Conservation (phyloP, 345 rosid species). For the Lagerstroemia speciosa region DNA sequence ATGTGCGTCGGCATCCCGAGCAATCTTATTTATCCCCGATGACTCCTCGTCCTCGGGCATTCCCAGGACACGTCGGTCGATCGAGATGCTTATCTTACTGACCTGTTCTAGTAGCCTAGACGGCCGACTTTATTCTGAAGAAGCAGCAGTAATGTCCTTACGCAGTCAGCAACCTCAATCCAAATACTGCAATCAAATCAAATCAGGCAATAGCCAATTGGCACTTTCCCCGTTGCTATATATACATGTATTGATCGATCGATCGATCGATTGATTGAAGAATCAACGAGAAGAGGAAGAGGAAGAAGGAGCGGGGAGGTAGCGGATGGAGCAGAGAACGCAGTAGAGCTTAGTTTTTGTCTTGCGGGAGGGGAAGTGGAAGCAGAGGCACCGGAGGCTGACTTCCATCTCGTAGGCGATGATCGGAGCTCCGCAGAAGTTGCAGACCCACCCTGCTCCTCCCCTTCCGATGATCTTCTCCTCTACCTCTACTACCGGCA, state of each 20-base stretch:
- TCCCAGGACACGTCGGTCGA: no score
- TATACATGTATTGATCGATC: no score
- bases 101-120: no score
- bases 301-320: constrained; percentile 6
- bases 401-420: constrained; percentile 14
- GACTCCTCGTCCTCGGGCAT: no score
- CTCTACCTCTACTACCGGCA: constrained; percentile 11
- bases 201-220: no score
- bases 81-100: no score
- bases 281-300: not conserved
- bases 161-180: not conserved
- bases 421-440: constrained; percentile 20
- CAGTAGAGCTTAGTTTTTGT: constrained; percentile 19
- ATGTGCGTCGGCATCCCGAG: no score
- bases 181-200: not conserved
- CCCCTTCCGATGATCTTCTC: constrained; percentile 12
- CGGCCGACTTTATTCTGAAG: no score
- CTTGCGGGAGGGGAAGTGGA: constrained; percentile 18
- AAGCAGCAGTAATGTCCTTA: no score
- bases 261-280: not conserved
- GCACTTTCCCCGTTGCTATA: no score
- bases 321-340: constrained; percentile 22
- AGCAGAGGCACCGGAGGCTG: constrained; percentile 14
- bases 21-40: no score
- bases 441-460: constrained; percentile 14